Evolutionary conservation across 169 alveolate species (phyloP), one percentile per base, ranked within the genome.

Genomic region (Plasmodium billcollinsi): DNA sequence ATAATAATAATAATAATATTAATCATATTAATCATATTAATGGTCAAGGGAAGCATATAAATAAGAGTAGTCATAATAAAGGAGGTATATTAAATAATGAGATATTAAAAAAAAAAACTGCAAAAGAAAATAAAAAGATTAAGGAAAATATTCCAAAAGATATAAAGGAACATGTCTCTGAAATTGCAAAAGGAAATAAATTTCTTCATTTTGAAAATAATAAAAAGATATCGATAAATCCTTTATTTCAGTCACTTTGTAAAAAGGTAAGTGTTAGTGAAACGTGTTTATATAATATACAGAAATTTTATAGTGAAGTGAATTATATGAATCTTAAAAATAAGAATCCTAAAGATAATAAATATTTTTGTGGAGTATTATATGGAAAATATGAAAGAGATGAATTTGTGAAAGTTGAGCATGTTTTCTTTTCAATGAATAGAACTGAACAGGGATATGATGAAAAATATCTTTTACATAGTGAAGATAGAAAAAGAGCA

Each of bases 261-360:
- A 83, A 70, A 71, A 15, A 59, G 56, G 91, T 83, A 14, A 83
- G 91, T 47, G 91, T 83, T 59, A 83, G 91, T 83, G 91, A 83
- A 70, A 63, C 91, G 9, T 83, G 91, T 67, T 73, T 83, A 73
- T 33, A 83, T 50, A 83, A 83, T 24, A 56, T 83, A 39, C 91
- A 83, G 8, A 63, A 56, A 33, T 83, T 83, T 83, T 83, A 69
- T 70, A 83, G 59, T 62, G 63, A 83, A 49, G 61, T 73, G 14
- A 70, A 70, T 58, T 54, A 45, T 39, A 59, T 59, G 52, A 71
- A 67, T 12, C 66, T 39, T 52, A 78, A 47, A 29, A 67, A 8
- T 69, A 66, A 15, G 26, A 39, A 69, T 47, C 54, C 18, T 20
- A 24, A 56, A 18, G 74, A 65, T 5, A 78, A 52, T 54, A 63